These are phyloP conservation scores for Cyberlindnera amylophila DNA, from an alignment of 805 yeast genomes.

Conservation along the genomic window DNA sequence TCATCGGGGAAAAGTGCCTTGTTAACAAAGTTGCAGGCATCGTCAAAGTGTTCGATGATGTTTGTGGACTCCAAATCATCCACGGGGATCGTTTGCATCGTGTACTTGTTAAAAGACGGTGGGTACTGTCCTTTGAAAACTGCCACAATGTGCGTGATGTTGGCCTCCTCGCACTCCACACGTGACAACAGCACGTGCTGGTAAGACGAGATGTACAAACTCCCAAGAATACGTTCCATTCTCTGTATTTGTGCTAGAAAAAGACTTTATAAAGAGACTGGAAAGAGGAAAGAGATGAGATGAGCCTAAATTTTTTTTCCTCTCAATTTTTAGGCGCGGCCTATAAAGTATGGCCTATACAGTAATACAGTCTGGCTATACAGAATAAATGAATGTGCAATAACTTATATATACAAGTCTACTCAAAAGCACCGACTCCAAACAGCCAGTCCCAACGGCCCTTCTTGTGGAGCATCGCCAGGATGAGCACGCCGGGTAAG, in stretches of 20 bases:
- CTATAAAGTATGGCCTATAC: no score
- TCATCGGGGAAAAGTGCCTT: conserved; percentile 50
- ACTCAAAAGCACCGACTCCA: conserved; percentile 25
- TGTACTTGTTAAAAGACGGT: conserved; percentile 44
- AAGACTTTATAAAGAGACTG: no score
- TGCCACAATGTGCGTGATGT: conserved; percentile 71
- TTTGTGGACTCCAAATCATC: conserved; percentile 71
- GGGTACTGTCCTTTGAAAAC: conserved; percentile 64
- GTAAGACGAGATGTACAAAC: conserved; percentile 70
- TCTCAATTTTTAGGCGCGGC: no score
- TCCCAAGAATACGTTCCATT: conserved; percentile 66
- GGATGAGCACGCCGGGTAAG: conserved; percentile 79
- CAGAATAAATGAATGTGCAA: no score
- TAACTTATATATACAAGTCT: neutral
- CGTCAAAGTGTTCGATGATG: conserved; percentile 57
- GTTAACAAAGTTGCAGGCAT: conserved; percentile 63
- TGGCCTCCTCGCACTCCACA: conserved; percentile 46
- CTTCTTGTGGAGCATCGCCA: conserved; percentile 92
- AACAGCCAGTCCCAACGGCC: conserved; percentile 88
- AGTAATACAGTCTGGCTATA: no score
- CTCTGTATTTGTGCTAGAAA: neutral
- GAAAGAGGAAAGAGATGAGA: no score
- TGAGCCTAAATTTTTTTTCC: neutral
- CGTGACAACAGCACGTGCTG: conserved; percentile 55
- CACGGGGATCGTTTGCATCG: conserved; percentile 56